Evolutionary conservation across 208 protist species (phyloP), one percentile per base, ranked within the genome.

Genomic region (Wallacemonas sp.): DNA sequence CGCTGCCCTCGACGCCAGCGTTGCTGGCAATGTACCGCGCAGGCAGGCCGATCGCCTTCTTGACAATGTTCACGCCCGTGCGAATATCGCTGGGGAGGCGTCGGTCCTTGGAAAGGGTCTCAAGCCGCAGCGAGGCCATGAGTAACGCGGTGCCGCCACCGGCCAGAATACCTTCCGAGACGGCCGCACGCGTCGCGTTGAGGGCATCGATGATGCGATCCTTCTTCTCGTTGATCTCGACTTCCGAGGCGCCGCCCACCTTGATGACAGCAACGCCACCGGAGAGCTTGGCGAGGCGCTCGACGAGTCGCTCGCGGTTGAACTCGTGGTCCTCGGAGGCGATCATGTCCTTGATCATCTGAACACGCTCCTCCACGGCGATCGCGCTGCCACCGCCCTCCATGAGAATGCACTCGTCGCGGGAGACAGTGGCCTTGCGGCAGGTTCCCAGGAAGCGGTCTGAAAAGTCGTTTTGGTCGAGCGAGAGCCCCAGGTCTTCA

Each of bases 201-300:
- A 99, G 89, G 6, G 98, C 98, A 72, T 99, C 99, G 19, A 97
- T 94, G 41, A 99, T 95, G 64, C 98, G 91, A 76, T 99, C 98
- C 85, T 99, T 99, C 83, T 98, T 99, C 81, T 99, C 99, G 71
- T 88, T 93, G 8, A 99, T 98, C 87, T 99, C 98, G 33, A 99
- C 97, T 76, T 99, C 98, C 8, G 94, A 98, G 17, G 95, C 93
- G 39, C 98, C 98, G 34, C 98, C 98, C 30, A 99, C 94, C 68
- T 98, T 98, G 65, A 99, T 93, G 10, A 99, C 93, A 8, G 97
- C 97, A 34, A 99, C 97, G 48, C 87, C 85, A 39, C 87, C 87
- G 9, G 77, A 86, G 4, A 97, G 67, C 69, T 94, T 93, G 32
- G 88, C 86, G 4, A 96, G 84, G 29, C 98, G 93, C 83, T 99